Evolutionary conservation across 257 asterid genomes (phyloP).

Genomic region (Nicotiana tomentosiformis): DNA sequence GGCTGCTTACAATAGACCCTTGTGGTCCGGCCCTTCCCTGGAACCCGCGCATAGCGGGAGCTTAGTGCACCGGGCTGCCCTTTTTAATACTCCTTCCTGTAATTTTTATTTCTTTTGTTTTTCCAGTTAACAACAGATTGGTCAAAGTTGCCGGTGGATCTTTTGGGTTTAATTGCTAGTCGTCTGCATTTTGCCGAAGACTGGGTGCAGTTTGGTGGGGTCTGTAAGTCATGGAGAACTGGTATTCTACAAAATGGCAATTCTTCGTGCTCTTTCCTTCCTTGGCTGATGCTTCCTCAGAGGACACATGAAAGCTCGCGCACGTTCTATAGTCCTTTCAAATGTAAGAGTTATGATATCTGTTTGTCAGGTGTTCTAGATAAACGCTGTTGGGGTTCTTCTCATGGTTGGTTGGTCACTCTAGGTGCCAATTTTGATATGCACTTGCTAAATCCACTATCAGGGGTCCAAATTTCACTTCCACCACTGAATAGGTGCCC

Average conservation of each 20-base stretch:
- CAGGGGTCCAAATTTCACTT: slow-evolving; percentile 15
- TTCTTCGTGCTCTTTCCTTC: slow-evolving; percentile 7
- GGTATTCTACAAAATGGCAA: not conserved
- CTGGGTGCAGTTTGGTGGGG: slow-evolving; percentile 11
- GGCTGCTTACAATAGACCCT: too few relatives aligned
- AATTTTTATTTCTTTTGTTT: not conserved
- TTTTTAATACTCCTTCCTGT: not conserved
- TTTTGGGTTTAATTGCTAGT: slow-evolving; percentile 20
- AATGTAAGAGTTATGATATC: slow-evolving; percentile 9
- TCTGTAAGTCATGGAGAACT: slow-evolving; percentile 25
- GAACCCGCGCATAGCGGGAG: too few relatives aligned
- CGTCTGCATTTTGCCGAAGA: slow-evolving; percentile 17
- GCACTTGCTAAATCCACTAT: slow-evolving; percentile 18
- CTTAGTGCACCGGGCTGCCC: too few relatives aligned
- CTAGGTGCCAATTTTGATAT: slow-evolving; percentile 15
- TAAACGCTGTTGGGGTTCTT: slow-evolving; percentile 29
- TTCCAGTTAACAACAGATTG: slow-evolving; percentile 19
- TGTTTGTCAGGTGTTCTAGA: slow-evolving; percentile 14
- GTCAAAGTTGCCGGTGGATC: slow-evolving; percentile 21
- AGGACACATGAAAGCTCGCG: not conserved
- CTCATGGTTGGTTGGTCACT: slow-evolving; percentile 26
- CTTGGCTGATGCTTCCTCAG: slow-evolving; percentile 26
- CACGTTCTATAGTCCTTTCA: slow-evolving; percentile 16
- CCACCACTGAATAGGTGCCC: slow-evolving; percentile 19
- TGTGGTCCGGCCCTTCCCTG: too few relatives aligned